Conservation (phyloP, 23 red algal species). For the Gracilaria vermiculophylla region DNA sequence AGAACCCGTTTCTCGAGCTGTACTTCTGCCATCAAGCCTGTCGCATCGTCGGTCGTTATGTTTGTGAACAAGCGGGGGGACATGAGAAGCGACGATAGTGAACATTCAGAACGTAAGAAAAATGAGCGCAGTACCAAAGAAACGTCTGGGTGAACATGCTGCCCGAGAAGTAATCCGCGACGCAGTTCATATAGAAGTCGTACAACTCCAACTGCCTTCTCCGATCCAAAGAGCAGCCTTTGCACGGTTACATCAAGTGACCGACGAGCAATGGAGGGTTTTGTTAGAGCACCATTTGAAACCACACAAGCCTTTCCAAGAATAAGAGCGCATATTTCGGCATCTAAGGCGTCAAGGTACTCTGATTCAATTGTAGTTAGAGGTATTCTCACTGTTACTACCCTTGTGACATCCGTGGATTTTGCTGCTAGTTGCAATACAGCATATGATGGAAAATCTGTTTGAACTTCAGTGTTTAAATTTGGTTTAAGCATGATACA, state of each 20-base stretch:
- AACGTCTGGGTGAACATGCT: slow-evolving; percentile 9
- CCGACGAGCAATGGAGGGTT: slow-evolving; percentile 27
- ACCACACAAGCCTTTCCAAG: slow-evolving; percentile 62
- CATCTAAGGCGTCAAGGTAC: slow-evolving; percentile 27
- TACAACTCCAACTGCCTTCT: slow-evolving; percentile 32
- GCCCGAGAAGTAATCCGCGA: slow-evolving; percentile 41
- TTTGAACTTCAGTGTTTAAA: background rate
- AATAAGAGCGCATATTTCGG: slow-evolving; percentile 49
- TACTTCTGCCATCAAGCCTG: slow-evolving; percentile 49
- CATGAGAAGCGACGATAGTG: slow-evolving; percentile 42
- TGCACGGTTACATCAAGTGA: slow-evolving; percentile 45
- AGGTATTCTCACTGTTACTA: slow-evolving; percentile 58
- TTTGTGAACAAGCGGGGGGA: slow-evolving; percentile 66
- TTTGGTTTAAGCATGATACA: slow-evolving; percentile 33
- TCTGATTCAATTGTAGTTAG: background rate
- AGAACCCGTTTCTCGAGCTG: slow-evolving; percentile 31
- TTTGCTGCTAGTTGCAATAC: slow-evolving; percentile 59
- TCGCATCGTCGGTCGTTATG: slow-evolving; percentile 23
- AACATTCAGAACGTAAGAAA: slow-evolving; percentile 35
- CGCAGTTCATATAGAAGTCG: slow-evolving; percentile 49
- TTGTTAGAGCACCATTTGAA: slow-evolving; percentile 25
- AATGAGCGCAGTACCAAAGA: slow-evolving; percentile 47
- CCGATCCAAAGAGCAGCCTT: slow-evolving; percentile 40
- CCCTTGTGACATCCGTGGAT: slow-evolving; percentile 5
- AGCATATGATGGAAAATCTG: slow-evolving; percentile 1